These are phyloP conservation scores for Boletus tomentosulus DNA, from an alignment of 768 basidiomycete genomes.

Conservation along the genomic window DNA sequence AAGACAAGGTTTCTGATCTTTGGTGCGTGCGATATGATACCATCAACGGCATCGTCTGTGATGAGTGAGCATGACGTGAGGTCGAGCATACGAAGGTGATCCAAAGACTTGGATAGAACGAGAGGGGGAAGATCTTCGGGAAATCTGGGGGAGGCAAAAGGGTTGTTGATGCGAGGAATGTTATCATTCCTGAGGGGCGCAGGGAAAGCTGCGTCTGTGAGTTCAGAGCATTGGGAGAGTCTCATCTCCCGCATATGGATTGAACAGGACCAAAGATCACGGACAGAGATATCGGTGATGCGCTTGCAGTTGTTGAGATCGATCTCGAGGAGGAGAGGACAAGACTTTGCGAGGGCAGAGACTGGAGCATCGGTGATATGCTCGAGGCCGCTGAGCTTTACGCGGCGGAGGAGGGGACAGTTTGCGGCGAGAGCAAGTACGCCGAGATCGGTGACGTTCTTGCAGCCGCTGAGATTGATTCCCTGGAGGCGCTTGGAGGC, in stretches of 20 bases:
- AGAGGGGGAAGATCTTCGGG: conserved; percentile 59
- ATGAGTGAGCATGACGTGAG: conserved; percentile 79
- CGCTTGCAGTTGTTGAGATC: conserved; percentile 83
- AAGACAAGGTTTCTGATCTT: conserved; percentile 84
- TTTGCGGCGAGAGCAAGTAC: conserved; percentile 70
- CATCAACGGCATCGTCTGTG: conserved; percentile 80
- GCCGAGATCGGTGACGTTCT: conserved; percentile 71
- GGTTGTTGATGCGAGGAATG: conserved; percentile 36
- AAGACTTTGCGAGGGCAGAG: conserved; percentile 68
- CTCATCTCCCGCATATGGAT: conserved; percentile 88
- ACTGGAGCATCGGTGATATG: conserved; percentile 74
- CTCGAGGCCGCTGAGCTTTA: conserved; percentile 81
- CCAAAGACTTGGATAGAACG: conserved; percentile 59
- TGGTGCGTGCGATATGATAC: conserved; percentile 75
- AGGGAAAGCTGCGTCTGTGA: conserved; percentile 87
- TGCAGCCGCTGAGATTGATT: conserved; percentile 86
- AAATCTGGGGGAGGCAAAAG: conserved; percentile 37
- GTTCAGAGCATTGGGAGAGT: conserved; percentile 68
- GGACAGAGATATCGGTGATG: conserved; percentile 73
- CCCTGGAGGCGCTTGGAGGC: conserved; percentile 80
- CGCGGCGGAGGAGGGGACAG: conserved; percentile 77
- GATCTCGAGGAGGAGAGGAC: conserved; percentile 87
- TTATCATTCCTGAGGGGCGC: conserved; percentile 46
- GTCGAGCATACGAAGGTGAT: conserved; percentile 90
- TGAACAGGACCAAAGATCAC: conserved; percentile 80